These are phyloP conservation scores for Wickerhamomyces strasburgensis DNA, from an alignment of 805 yeast genomes.

Conservation along the genomic window DNA sequence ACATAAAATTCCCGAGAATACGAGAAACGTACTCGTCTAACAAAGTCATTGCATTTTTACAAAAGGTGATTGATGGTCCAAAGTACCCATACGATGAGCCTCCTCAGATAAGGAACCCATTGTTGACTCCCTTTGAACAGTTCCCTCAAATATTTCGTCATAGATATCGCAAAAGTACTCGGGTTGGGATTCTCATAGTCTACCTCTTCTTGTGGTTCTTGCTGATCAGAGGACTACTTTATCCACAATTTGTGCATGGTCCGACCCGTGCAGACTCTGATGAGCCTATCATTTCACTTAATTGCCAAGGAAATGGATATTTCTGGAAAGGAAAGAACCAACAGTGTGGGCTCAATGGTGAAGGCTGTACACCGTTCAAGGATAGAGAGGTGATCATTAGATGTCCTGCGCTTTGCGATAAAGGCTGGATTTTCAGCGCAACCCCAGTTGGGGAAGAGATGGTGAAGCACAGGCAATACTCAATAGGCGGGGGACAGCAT, in stretches of 20 bases:
- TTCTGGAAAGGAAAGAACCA: slow-evolving; percentile 77
- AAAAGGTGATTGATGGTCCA: slow-evolving; percentile 56
- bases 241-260: slow-evolving; percentile 7
- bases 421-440: slow-evolving; percentile 70
- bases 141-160: slow-evolving; percentile 36
- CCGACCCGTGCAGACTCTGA: slow-evolving; percentile 7
- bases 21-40: slow-evolving; percentile 1
- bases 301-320: slow-evolving; percentile 41
- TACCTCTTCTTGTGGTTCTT: slow-evolving; percentile 14
- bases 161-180: slow-evolving; percentile 2
- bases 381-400: slow-evolving; percentile 49
- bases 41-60: slow-evolving; percentile 20
- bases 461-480: slow-evolving; percentile 65
- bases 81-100: slow-evolving; percentile 40
- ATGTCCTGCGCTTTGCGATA: slow-evolving; percentile 86
- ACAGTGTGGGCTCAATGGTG: slow-evolving; percentile 69
- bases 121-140: slow-evolving; percentile 31
- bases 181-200: slow-evolving; percentile 1
- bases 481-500: slow-evolving; percentile 69
- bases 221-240: slow-evolving; percentile 9
- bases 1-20: neutral
- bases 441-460: slow-evolving; percentile 66
- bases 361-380: slow-evolving; percentile 46
- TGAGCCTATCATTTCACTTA: slow-evolving; percentile 30
- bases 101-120: slow-evolving; percentile 31